Percentiles rank a stretch among this genome's conserved stretches.
Conservation (phyloP, 306 rosid genomes). For the Albizia julibrissin region DNA sequence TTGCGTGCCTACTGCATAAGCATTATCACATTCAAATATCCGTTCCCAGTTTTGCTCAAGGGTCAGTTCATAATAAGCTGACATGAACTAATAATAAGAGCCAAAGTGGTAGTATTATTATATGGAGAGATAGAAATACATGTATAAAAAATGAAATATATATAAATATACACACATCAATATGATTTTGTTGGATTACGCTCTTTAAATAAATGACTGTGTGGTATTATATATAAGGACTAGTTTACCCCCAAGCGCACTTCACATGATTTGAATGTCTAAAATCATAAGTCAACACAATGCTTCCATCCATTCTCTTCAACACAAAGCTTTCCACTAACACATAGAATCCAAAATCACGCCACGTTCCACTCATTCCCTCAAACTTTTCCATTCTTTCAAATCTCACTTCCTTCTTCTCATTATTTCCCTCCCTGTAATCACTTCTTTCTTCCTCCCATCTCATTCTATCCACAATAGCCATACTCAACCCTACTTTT, state of each 20-base stretch:
- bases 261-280: slow-evolving; percentile 52
- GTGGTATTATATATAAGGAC: no score
- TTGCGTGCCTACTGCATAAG: neutral
- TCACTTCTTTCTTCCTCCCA: no score
- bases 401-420: neutral
- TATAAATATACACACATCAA: no score
- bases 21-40: slow-evolving; percentile 20
- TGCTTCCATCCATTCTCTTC: slow-evolving; percentile 50
- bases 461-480: neutral
- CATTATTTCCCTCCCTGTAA: neutral
- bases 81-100: neutral
- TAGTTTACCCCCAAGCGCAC: slow-evolving; percentile 52
- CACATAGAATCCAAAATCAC: neutral
- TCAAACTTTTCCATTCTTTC: neutral
- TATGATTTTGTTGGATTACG: no score
- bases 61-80: slow-evolving; percentile 41
- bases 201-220: no score
- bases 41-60: slow-evolving; percentile 46
- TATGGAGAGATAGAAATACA: no score
- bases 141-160: no score
- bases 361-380: neutral
- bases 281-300: slow-evolving; percentile 49
- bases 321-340: slow-evolving; percentile 59
- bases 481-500: neutral
- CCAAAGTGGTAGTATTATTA: no score